Conservation (phyloP, 164 flowering plant genomes). For the Echeveria elegans region DNA sequence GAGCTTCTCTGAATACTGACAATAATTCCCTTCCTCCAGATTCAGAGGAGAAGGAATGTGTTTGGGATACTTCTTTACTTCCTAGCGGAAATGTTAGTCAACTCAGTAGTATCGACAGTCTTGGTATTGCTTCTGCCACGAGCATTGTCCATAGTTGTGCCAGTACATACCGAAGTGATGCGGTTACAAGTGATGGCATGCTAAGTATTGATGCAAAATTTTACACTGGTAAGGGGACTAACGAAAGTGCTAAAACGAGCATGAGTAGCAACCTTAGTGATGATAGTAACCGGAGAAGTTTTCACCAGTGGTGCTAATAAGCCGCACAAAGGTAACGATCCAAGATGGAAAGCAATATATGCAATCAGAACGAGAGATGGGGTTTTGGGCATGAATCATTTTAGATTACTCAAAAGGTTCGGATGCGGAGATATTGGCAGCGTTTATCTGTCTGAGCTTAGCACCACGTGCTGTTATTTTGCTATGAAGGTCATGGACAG, state of each 20-base stretch:
- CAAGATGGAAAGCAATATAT: slow-evolving; percentile 90
- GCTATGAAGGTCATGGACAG: slow-evolving; percentile 84
- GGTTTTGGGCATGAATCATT: slow-evolving; percentile 90
- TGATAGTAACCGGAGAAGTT: slow-evolving; percentile 89
- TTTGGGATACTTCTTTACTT: slow-evolving; percentile 96
- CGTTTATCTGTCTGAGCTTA: slow-evolving; percentile 67
- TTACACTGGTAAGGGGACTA: slow-evolving; percentile 63
- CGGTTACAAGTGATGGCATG: slow-evolving; percentile 54
- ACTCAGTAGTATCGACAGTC: slow-evolving; percentile 71
- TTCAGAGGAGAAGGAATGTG: slow-evolving; percentile 73
- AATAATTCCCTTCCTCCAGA: slow-evolving; percentile 32
- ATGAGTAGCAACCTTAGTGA: slow-evolving; percentile 92
- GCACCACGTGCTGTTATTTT: slow-evolving; percentile 57
- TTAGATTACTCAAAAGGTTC: slow-evolving; percentile 49
- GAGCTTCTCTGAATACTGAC: slow-evolving; percentile 55
- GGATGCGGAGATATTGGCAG: slow-evolving; percentile 79
- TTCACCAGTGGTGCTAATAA: slow-evolving; percentile 84
- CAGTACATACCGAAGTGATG: slow-evolving; percentile 64
- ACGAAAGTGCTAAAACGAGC: slow-evolving; percentile 81
- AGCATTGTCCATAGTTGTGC: slow-evolving; percentile 74
- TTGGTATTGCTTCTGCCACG: slow-evolving; percentile 70
- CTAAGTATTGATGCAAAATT: slow-evolving; percentile 59
- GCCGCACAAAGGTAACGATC: slow-evolving; percentile 97
- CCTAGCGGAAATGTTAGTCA: slow-evolving; percentile 94
- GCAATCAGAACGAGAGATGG: slow-evolving; percentile 82